Percentiles rank a stretch among this genome's conserved stretches.
Conservation (phyloP, 1,284 basidiomycete species). For the Bjerkandera adusta region DNA sequence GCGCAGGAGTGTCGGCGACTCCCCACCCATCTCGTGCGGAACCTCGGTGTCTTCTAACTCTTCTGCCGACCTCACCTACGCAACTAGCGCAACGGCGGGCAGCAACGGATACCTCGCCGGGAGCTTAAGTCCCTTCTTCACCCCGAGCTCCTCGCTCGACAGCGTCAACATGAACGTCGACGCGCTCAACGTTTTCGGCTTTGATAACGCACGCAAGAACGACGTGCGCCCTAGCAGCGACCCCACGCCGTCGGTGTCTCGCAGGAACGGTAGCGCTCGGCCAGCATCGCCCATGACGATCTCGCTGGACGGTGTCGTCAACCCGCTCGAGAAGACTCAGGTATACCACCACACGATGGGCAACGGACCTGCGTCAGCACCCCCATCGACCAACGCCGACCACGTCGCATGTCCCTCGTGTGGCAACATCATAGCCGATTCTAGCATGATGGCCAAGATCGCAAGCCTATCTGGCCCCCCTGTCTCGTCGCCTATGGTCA, state of each 20-base stretch:
- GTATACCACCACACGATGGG: constrained; percentile 18
- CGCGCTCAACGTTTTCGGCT: constrained; percentile 19
- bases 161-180: constrained; percentile 38
- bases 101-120: constrained; percentile 1
- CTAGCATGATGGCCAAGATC: constrained; percentile 32
- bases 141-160: constrained; percentile 38
- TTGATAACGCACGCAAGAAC: constrained; percentile 14
- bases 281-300: constrained; percentile 34
- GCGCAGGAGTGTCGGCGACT: constrained; percentile 46
- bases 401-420: constrained; percentile 48
- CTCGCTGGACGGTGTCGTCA: constrained; percentile 43
- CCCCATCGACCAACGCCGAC: constrained; percentile 38
- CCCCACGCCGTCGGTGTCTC: constrained; percentile 22
- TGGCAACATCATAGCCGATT: constrained; percentile 42
- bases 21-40: constrained; percentile 23
- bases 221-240: constrained; percentile 25
- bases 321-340: constrained; percentile 33
- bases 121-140: constrained; percentile 27
- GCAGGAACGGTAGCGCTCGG: constrained; percentile 20
- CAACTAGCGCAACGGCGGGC: constrained; percentile 15
- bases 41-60: constrained; percentile 18
- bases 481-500: constrained; percentile 43
- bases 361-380: constrained; percentile 37
- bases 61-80: constrained; percentile 23
- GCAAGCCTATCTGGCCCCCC: constrained; percentile 14